phyloP scores from a whole-genome alignment of 1,284 basidiomycete genomes.

The Ustilago lituana region DNA sequence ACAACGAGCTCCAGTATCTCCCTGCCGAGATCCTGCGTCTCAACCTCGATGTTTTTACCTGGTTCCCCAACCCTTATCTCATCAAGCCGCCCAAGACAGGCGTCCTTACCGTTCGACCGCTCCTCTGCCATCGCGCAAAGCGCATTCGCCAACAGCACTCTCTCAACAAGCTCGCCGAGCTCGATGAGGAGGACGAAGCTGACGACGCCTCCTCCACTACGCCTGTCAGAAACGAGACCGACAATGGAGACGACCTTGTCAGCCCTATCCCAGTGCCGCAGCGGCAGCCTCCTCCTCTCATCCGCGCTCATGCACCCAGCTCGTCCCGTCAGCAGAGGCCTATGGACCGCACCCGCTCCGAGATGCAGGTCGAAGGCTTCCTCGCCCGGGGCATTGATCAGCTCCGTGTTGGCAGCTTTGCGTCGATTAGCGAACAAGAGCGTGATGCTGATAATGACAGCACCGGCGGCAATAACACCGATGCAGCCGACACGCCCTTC shows the following conservation, averaged over 20 bases:
- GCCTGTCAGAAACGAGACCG: slow-evolving; percentile 12
- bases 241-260: background rate
- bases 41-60: slow-evolving; percentile 55
- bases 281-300: slow-evolving; percentile 40
- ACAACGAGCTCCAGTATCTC: slow-evolving; percentile 58
- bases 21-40: slow-evolving; percentile 64
- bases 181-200: slow-evolving; percentile 21
- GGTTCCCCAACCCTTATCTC: slow-evolving; percentile 61
- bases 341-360: slow-evolving; percentile 37
- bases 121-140: slow-evolving; percentile 23
- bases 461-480: slow-evolving; percentile 11
- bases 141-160: slow-evolving; percentile 21
- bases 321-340: slow-evolving; percentile 16
- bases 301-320: slow-evolving; percentile 22
- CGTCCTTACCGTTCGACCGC: slow-evolving; percentile 33
- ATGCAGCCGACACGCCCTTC: slow-evolving; percentile 16
- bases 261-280: slow-evolving; percentile 1
- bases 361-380: slow-evolving; percentile 48
- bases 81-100: slow-evolving; percentile 39
- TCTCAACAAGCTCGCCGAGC: slow-evolving; percentile 13
- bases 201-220: slow-evolving; percentile 30
- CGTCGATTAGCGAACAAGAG: slow-evolving; percentile 26
- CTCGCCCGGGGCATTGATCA: slow-evolving; percentile 39
- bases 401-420: slow-evolving; percentile 22
- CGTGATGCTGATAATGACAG: slow-evolving; percentile 2